Evolutionary conservation across 768 basidiomycete species (phyloP), one percentile per base, ranked within the genome.

Genomic region (Rhodotorula taiwanensis): DNA sequence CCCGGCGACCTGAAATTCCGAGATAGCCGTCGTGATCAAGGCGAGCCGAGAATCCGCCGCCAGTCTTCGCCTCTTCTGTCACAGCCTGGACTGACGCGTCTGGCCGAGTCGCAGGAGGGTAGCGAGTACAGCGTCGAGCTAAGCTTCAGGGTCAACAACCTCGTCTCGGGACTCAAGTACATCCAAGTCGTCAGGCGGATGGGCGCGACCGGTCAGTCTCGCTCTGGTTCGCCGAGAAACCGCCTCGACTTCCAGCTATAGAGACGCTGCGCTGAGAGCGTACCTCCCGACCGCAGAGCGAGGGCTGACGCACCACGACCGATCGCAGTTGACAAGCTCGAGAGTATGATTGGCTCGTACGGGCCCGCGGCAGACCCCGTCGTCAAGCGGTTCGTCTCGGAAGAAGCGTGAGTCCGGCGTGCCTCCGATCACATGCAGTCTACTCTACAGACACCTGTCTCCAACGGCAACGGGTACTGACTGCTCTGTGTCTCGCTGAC

Each of bases 331-430:
- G 94, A 94, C 77, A 94, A 87, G 76, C 75, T 89, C 71, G 90
- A 93, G 74, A 82, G 87, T 71, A 97, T 98, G 94, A 81, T 97
- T 27, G 94, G 94, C 23, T 92, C 89, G 5, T 95, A 91, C 75
- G 87, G 89, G 4, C 88, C 90, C 23, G 78, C 80, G 59, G 79
- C 84, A n/a, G 79, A 84, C 30, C 74, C 87, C 9, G 87, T 92
- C 72, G 77, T 72, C 69, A 90, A 89, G 77, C 81, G 85, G 71
- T 89, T 91, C 75, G 85, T 85, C 8, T 76, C 84, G 1, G 86
- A 87, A 61, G 78, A 78, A 60, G 78, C 77, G 51, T 60, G 49
- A 41, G 58, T 64, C 16, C 3, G n/a, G 18, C 11, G 5, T 15
- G 11, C n/a, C 16, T n/a, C 33, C 33, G 21, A 20, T 18, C n/a